Conservation (phyloP, 2,329 filamentous ascomycete genomes). For the Exophiala calicioides region DNA sequence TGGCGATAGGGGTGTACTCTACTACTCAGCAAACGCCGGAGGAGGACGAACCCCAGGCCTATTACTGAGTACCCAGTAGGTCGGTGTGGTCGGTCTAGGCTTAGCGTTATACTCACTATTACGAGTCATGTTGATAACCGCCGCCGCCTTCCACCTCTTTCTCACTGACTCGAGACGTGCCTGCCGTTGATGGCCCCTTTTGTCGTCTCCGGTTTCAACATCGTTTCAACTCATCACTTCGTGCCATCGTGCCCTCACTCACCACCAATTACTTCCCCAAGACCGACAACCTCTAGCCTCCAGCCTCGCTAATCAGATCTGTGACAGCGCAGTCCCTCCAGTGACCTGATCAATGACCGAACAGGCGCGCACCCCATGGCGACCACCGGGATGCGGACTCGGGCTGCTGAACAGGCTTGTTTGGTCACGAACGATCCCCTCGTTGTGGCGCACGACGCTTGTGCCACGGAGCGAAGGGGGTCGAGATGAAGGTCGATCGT, state of each 20-base stretch:
- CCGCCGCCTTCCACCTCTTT: background rate
- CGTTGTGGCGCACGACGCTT: background rate
- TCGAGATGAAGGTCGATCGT: background rate
- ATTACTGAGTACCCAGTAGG: too few relatives aligned
- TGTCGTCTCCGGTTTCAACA: constrained; percentile 7
- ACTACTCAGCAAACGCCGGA: too few relatives aligned
- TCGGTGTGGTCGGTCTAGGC: too few relatives aligned
- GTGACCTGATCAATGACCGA: constrained; percentile 3
- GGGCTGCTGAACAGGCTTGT: too few relatives aligned
- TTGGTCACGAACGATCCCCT: background rate
- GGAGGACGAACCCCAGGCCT: too few relatives aligned
- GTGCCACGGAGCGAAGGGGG: background rate
- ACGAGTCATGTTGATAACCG: too few relatives aligned
- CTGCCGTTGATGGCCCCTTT: constrained; percentile 4
- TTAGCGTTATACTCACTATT: too few relatives aligned
- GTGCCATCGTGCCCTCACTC: background rate
- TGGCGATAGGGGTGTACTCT: background rate
- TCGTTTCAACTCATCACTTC: constrained; percentile 8
- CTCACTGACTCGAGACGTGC: background rate
- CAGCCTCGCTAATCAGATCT: background rate
- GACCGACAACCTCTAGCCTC: too few relatives aligned
- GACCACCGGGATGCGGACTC: too few relatives aligned
- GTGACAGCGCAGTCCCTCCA: background rate
- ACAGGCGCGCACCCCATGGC: too few relatives aligned
- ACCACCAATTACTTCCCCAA: constrained; percentile 6